These are phyloP conservation scores for Edaphochlamys debaryana DNA, from an alignment of 139 green algal species.

Conservation along the genomic window DNA sequence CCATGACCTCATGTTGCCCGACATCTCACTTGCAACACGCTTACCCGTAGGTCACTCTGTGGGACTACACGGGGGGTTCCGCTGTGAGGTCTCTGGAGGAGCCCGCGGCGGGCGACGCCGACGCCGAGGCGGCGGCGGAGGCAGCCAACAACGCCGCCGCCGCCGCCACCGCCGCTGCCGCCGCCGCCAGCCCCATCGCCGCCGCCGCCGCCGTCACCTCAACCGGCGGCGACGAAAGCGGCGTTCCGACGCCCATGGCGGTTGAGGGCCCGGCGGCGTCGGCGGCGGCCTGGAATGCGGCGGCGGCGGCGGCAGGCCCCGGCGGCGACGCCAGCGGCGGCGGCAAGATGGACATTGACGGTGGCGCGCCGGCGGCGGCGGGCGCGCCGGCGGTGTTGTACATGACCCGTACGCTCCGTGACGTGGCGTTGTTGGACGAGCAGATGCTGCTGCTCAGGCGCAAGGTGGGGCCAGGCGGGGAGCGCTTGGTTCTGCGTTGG, in stretches of 20 bases:
- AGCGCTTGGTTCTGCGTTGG: too few relatives aligned
- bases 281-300: background rate
- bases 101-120: background rate
- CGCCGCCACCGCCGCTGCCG: too few relatives aligned
- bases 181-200: background rate
- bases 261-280: background rate
- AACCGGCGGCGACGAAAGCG: background rate
- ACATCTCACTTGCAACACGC: too few relatives aligned
- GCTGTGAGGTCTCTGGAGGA: background rate
- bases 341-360: too few relatives aligned
- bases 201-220: background rate
- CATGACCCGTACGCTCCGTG: conserved; percentile 16
- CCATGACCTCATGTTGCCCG: too few relatives aligned
- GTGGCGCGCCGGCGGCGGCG: too few relatives aligned
- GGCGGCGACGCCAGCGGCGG: background rate
- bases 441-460: conserved; percentile 57
- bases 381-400: too few relatives aligned
- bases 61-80: conserved; percentile 51
- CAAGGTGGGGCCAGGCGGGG: conserved; percentile 28
- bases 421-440: conserved; percentile 41
- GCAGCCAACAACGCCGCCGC: background rate
- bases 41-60: conserved; percentile 52
- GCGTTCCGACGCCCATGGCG: conserved; percentile 2
- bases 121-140: background rate
- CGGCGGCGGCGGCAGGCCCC: background rate